Conservation (phyloP, 345 rosid species). For the Raphanus raphanistrum region DNA sequence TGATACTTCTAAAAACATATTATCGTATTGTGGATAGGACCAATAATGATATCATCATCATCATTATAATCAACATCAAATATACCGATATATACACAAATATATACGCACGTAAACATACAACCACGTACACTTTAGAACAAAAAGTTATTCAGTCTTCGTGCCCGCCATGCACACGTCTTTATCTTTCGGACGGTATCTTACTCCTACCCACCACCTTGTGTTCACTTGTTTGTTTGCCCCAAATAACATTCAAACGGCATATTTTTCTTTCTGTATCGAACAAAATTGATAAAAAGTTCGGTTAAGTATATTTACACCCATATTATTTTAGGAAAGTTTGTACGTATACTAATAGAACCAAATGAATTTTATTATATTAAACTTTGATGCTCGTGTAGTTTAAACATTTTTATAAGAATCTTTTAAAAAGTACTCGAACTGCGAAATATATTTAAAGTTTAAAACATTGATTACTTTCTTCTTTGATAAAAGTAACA, state of each 20-base stretch:
- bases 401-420: background rate
- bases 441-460: background rate
- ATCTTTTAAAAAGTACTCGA: background rate
- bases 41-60: slow-evolving; percentile 29
- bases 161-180: slow-evolving; percentile 43
- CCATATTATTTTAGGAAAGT: background rate
- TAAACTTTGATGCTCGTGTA: background rate
- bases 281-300: background rate
- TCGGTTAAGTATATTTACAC: background rate
- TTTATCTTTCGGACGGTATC: slow-evolving; percentile 37
- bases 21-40: slow-evolving; percentile 32
- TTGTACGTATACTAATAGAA: background rate
- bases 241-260: slow-evolving; percentile 3
- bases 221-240: slow-evolving; percentile 27
- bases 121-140: slow-evolving; percentile 36
- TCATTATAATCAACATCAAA: slow-evolving; percentile 7
- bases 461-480: background rate
- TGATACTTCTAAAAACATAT: slow-evolving; percentile 22
- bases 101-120: slow-evolving; percentile 31
- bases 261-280: background rate
- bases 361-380: background rate
- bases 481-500: background rate
- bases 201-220: slow-evolving; percentile 25
- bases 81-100: slow-evolving; percentile 9
- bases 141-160: slow-evolving; percentile 32